A percentile compares a stretch with the other conserved stretches of the same genome.
Conservation (phyloP, 2,329 filamentous ascomycete species). For the Monosporascus sp. region DNA sequence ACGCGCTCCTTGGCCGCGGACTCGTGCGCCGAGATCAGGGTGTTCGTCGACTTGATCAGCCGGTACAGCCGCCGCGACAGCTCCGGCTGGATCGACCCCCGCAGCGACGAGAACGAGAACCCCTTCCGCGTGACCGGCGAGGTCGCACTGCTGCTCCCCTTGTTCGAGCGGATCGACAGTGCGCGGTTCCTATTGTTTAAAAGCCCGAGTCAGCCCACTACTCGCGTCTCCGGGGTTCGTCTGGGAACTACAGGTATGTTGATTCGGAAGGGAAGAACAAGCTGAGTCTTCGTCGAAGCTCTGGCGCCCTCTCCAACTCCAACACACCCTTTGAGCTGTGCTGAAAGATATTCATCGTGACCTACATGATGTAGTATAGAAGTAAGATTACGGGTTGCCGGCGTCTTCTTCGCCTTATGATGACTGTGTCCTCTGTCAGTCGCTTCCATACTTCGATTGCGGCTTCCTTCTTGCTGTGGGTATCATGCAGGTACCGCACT, state of each 20-base stretch:
- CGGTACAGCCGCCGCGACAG: constrained; percentile 83
- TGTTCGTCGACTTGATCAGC: constrained; percentile 93
- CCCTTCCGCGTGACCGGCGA: constrained; percentile 50
- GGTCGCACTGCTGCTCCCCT: constrained; percentile 34
- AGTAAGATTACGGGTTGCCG: neutral
- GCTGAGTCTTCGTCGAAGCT: neutral
- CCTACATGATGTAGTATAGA: neutral
- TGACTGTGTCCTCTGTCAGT: neutral
- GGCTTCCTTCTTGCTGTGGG: neutral
- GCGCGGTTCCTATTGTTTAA: constrained; percentile 21
- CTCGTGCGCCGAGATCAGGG: constrained; percentile 79
- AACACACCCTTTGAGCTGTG: neutral
- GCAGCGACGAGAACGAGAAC: constrained; percentile 83
- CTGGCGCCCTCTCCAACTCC: neutral
- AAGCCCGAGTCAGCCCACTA: constrained; percentile 8
- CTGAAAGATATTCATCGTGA: neutral
- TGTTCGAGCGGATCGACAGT: constrained; percentile 29
- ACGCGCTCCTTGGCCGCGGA: constrained; percentile 77
- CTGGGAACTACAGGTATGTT: neutral
- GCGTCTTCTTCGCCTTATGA: neutral
- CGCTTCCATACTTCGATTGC: neutral
- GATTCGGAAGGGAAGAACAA: neutral
- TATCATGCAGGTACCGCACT: neutral
- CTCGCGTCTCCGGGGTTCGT: neutral
- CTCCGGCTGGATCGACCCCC: constrained; percentile 79